Conservation (phyloP, 352 stramenopile genomes). For the Globisporangium canariense region DNA sequence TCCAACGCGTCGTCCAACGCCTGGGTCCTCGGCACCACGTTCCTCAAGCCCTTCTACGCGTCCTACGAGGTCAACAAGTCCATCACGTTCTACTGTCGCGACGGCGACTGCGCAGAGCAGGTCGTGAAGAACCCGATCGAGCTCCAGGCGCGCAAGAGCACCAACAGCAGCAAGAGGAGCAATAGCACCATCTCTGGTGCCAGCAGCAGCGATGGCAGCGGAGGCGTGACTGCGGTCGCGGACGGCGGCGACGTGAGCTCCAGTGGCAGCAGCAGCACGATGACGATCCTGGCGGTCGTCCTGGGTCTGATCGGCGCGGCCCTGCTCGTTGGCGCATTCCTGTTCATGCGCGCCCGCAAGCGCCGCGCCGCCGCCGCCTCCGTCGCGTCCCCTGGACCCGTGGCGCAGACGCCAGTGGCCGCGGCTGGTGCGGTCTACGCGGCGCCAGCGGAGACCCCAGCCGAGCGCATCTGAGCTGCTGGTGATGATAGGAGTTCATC, state of each 20-base stretch:
- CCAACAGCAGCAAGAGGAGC: constrained; percentile 18
- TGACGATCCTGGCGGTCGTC: constrained; percentile 33
- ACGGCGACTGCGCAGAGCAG: constrained; percentile 34
- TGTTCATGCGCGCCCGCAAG: constrained; percentile 18
- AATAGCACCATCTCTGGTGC: too few relatives aligned
- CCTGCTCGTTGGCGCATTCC: constrained; percentile 31
- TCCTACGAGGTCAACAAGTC: constrained; percentile 60
- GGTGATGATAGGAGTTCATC: constrained; percentile 1
- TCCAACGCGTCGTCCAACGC: constrained; percentile 37
- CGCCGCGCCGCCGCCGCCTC: neutral
- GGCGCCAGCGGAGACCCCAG: neutral
- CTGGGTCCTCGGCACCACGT: constrained; percentile 73
- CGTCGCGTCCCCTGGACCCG: neutral
- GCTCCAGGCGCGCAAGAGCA: neutral
- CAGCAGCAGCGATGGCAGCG: neutral
- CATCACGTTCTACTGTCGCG: constrained; percentile 64
- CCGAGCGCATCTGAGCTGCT: constrained; percentile 5
- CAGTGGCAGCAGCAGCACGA: constrained; percentile 15
- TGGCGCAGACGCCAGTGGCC: neutral
- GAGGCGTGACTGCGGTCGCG: neutral
- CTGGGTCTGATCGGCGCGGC: constrained; percentile 36
- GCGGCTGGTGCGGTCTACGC: constrained; percentile 1
- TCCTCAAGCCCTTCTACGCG: constrained; percentile 74
- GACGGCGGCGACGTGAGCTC: constrained; percentile 19
- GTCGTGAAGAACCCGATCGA: constrained; percentile 14